phyloP scores from a whole-genome alignment of 345 rosid species.

The Schrenkiella parvula region DNA sequence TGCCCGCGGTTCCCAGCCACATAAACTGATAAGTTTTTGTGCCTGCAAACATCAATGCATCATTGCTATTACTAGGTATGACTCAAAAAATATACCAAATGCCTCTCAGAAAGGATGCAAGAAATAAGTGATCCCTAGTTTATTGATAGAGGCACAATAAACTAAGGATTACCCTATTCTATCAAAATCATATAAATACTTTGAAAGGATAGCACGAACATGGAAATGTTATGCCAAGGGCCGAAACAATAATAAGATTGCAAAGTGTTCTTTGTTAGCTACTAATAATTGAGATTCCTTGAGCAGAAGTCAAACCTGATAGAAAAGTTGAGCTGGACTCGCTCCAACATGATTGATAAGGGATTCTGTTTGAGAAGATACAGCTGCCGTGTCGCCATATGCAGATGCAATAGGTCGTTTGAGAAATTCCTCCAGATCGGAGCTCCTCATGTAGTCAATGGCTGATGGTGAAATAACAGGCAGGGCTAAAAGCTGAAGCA shows the following conservation, averaged over 20 bases:
- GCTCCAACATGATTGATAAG: conserved; percentile 40
- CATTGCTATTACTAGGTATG: not conserved
- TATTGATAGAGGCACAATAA: not conserved
- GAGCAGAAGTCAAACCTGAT: conserved; percentile 48
- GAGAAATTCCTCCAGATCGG: conserved; percentile 73
- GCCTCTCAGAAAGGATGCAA: not conserved
- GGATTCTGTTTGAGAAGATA: conserved; percentile 33
- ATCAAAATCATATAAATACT: not conserved
- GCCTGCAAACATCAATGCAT: conserved; percentile 52
- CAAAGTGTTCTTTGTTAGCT: not conserved
- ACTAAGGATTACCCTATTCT: not conserved
- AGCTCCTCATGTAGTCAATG: conserved; percentile 57
- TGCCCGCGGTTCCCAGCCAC: conserved; percentile 76
- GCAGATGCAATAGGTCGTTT: conserved; percentile 40
- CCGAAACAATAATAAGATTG: not conserved
- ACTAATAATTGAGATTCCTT: not conserved
- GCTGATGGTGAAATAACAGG: conserved; percentile 74
- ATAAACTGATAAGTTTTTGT: conserved; percentile 63
- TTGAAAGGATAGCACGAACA: not conserved
- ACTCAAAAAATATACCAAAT: not conserved
- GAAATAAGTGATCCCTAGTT: not conserved
- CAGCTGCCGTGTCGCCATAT: conserved; percentile 26
- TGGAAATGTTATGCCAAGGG: not conserved
- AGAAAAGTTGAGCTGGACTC: conserved; percentile 47
- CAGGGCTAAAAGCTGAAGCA: conserved; percentile 58